Evolutionary conservation across 2,329 filamentous ascomycete species (phyloP).

Genomic region (Cladophialophora psammophila): DNA sequence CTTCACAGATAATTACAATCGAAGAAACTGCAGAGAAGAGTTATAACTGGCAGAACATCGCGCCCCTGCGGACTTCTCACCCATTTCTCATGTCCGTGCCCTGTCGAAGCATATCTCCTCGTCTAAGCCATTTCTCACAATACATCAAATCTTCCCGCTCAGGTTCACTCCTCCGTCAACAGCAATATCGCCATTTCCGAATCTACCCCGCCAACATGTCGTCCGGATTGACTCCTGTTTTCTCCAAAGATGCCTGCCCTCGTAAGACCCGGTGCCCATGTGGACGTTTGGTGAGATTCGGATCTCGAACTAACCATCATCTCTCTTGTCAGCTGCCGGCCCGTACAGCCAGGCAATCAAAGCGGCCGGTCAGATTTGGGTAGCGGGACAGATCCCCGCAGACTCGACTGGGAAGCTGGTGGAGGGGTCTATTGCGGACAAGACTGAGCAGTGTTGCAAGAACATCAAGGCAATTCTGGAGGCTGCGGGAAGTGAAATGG

Average conservation of each 20-base stretch:
- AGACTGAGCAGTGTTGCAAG: slow-evolving; percentile 74
- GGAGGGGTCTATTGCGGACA: slow-evolving; percentile 70
- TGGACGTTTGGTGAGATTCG: not conserved
- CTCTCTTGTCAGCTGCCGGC: slow-evolving; percentile 31
- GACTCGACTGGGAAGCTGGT: slow-evolving; percentile 67
- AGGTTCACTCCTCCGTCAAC: not conserved
- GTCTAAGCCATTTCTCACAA: not conserved
- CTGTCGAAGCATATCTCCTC: not conserved
- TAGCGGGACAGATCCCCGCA: slow-evolving; percentile 79
- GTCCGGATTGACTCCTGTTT: slow-evolving; percentile 46
- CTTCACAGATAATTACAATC: too few relatives aligned
- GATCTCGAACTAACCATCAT: slow-evolving; percentile 11
- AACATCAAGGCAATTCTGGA: slow-evolving; percentile 85
- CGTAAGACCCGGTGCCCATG: slow-evolving; percentile 46
- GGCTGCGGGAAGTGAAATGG: slow-evolving; percentile 78
- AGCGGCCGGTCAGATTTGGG: slow-evolving; percentile 72
- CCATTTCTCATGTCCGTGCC: slow-evolving; percentile 8
- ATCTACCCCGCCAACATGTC: slow-evolving; percentile 28
- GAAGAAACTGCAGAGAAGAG: not conserved
- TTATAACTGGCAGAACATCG: not conserved
- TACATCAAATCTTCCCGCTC: slow-evolving; percentile 4
- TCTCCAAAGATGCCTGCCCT: slow-evolving; percentile 54
- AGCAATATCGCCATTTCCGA: slow-evolving; percentile 22
- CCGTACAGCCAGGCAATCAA: slow-evolving; percentile 66
- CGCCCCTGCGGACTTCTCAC: slow-evolving; percentile 2